Base-by-base conservation (phyloP, 805 yeast genomes). In the Wickerhamomyces alni region DNA sequence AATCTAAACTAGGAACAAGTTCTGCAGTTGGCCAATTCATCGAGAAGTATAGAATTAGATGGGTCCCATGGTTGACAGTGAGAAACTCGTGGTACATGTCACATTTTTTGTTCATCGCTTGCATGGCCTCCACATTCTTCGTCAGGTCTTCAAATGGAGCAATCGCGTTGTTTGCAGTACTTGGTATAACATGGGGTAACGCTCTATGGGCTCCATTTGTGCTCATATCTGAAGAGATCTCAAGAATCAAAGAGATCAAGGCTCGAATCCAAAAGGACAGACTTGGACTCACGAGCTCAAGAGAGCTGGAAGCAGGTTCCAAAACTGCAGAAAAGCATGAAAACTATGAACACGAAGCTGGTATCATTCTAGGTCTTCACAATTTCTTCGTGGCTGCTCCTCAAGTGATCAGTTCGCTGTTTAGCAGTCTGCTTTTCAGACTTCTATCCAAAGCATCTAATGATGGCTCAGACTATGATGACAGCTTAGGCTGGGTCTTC, bases 141-240 rank as follows among this genome's bases (percentile, higher is more conserved):
- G 65, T 76, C 17, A 30, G 48, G 3, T 58, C 59, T 8, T 72
- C 74, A 7, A 38, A 38, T 0, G 60, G 54, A 11, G 82, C 80
- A 1, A 68, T 76, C 8, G 45, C 61, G 0, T 52, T 78, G 52
- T 72, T 78, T 47, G 77, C 67, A 0, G 48, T 77, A 13, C 53
- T 77, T 33, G 85, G 85, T 3, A 59, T 78, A 17, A 71, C 82
- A 0, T 79, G 85, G 85, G 83, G 84, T 1, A 66, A 66, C 42
- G 79, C 82, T 0, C 64, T 76, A 15, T 79, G 85, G 85, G 77
- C 80, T 3, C 85, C 85, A 7, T 79, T 77, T 55, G 77, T 77
- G 1, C 50, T 79, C 29, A 75, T 79, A 10, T 72, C 81, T 26
- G 80, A 75, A 48, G 81, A 75, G 44, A 63, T 74, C 15, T 64